Evolutionary conservation across 768 basidiomycete species (phyloP).

Genomic region (Suillus decipiens): DNA sequence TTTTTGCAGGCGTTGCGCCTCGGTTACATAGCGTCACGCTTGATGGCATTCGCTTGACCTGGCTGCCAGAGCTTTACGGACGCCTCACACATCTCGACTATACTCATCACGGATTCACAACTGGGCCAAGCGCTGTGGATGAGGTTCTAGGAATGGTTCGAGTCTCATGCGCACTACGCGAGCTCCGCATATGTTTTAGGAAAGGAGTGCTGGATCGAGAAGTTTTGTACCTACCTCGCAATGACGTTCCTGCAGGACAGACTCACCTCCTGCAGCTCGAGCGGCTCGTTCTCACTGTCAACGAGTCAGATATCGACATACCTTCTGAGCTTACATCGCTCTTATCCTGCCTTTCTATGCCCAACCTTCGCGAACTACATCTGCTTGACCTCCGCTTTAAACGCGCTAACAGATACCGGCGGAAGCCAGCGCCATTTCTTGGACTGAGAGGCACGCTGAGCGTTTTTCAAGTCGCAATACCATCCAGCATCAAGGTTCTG

Average conservation of each 20-base stretch:
- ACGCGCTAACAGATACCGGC: not conserved
- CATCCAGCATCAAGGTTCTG: constrained; percentile 14
- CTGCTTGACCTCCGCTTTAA: constrained; percentile 43
- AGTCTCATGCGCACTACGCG: constrained; percentile 52
- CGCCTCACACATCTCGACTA: constrained; percentile 69
- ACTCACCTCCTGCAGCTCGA: constrained; percentile 44
- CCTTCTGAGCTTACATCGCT: constrained; percentile 60
- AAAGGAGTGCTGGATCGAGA: constrained; percentile 31
- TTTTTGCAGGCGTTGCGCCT: constrained; percentile 66
- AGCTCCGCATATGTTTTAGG: constrained; percentile 59
- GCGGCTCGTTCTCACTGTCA: constrained; percentile 50
- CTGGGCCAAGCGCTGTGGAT: constrained; percentile 52
- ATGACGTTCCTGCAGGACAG: constrained; percentile 29
- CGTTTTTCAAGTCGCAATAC: constrained; percentile 1
- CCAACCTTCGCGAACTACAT: constrained; percentile 47
- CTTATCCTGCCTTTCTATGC: constrained; percentile 50
- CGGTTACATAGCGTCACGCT: constrained; percentile 54
- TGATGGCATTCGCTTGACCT: constrained; percentile 64
- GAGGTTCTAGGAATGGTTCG: constrained; percentile 62
- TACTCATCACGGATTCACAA: constrained; percentile 69
- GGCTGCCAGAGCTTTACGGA: constrained; percentile 62
- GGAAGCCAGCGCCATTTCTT: not conserved
- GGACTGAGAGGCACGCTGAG: not conserved
- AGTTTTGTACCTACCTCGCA: constrained; percentile 26
- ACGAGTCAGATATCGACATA: constrained; percentile 60